phyloP scores from a whole-genome alignment of 2,329 filamentous ascomycete genomes.

The Fusarium newnesense region DNA sequence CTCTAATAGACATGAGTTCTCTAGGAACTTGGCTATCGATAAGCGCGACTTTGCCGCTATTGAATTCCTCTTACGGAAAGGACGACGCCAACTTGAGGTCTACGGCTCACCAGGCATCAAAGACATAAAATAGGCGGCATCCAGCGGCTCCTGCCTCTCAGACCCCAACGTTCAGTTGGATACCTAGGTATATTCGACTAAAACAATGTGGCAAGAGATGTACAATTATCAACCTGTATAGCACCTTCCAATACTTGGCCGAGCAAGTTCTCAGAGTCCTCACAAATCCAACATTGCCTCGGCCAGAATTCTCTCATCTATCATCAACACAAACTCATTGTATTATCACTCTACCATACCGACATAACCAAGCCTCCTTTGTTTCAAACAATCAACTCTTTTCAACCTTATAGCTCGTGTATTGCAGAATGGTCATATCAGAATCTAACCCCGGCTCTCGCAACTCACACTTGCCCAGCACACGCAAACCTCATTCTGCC shows the following conservation, averaged over 20 bases:
- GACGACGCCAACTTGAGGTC: slow-evolving; percentile 81
- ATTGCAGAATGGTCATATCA: slow-evolving; percentile 44
- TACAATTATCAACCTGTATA: neutral
- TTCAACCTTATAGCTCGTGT: slow-evolving; percentile 23
- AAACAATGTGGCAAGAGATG: neutral
- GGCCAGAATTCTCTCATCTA: neutral
- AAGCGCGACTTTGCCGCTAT: slow-evolving; percentile 89
- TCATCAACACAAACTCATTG: slow-evolving; percentile 20
- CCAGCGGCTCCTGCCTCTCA: neutral
- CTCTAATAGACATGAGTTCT: slow-evolving; percentile 75
- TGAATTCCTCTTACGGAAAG: slow-evolving; percentile 86
- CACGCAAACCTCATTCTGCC: slow-evolving; percentile 9
- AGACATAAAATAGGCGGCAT: slow-evolving; percentile 64
- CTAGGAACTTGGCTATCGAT: slow-evolving; percentile 73
- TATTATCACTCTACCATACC: slow-evolving; percentile 19
- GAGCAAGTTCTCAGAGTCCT: neutral
- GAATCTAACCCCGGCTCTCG: slow-evolving; percentile 44
- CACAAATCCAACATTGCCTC: neutral
- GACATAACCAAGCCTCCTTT: neutral
- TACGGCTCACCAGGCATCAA: slow-evolving; percentile 85
- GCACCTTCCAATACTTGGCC: slow-evolving; percentile 5
- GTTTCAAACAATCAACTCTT: slow-evolving; percentile 37
- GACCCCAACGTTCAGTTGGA: neutral
- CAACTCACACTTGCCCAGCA: slow-evolving; percentile 30
- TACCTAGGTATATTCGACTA: neutral